Evolutionary conservation across 2,329 filamentous ascomycete species (phyloP).

Genomic region (Nigrograna mackinnonii): DNA sequence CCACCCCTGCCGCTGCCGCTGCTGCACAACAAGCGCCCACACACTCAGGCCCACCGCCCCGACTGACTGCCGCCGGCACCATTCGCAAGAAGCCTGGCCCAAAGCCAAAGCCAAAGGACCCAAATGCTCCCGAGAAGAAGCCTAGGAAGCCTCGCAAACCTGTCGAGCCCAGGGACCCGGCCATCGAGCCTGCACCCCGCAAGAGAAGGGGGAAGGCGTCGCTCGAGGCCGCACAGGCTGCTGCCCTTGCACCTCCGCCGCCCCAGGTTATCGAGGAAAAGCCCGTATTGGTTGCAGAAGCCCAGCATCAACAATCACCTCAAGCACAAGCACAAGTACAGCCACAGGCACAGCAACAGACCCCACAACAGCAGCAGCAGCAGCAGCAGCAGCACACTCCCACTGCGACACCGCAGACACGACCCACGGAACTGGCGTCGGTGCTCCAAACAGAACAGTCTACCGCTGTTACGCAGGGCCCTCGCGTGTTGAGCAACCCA

Average conservation of each 20-base stretch:
- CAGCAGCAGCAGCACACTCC: background rate
- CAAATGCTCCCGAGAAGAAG: constrained; percentile 45
- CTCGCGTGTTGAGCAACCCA: constrained; percentile 43
- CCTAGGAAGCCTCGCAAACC: constrained; percentile 50
- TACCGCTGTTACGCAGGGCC: constrained; percentile 24
- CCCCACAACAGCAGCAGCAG: background rate
- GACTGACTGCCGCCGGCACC: constrained; percentile 38
- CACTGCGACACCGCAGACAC: background rate
- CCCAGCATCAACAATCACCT: constrained; percentile 10
- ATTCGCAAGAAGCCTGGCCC: constrained; percentile 47
- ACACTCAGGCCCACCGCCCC: too few species aligned
- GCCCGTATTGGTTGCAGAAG: constrained; percentile 5
- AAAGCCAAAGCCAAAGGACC: constrained; percentile 44
- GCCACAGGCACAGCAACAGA: background rate
- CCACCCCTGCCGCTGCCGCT: constrained; percentile 28
- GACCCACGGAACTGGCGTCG: too few species aligned
- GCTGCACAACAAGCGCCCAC: too few species aligned
- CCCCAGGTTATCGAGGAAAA: constrained; percentile 10
- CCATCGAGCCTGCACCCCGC: constrained; percentile 46
- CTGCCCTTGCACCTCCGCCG: constrained; percentile 5
- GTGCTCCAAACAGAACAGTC: constrained; percentile 29
- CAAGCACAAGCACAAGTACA: background rate
- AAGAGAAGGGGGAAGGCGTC: constrained; percentile 52
- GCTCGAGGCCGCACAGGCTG: constrained; percentile 34
- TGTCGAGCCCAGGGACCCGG: constrained; percentile 54